These are phyloP conservation scores for Panicum hallii DNA, from an alignment of 202 grass and related monocot species.

Conservation along the genomic window DNA sequence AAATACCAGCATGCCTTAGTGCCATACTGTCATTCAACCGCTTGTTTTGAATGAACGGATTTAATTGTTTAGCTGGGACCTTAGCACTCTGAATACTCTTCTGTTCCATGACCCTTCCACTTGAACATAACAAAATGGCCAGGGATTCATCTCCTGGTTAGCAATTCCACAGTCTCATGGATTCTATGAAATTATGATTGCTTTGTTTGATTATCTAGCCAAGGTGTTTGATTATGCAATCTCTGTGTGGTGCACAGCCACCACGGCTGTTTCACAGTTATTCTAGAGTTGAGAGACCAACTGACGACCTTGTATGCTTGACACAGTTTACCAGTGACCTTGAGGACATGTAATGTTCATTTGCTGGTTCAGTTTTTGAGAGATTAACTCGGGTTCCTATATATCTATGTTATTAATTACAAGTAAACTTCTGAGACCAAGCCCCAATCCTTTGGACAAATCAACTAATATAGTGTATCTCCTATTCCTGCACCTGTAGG, in stretches of 20 bases:
- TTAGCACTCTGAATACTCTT: background rate
- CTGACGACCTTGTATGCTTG: background rate
- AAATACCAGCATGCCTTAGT: background rate
- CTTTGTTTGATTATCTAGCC: background rate
- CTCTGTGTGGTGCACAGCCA: background rate
- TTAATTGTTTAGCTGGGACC: background rate
- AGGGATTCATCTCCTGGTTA: background rate
- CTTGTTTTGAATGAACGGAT: background rate
- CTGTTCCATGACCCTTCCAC: background rate
- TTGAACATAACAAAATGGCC: background rate
- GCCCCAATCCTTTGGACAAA: background rate
- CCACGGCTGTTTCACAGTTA: background rate
- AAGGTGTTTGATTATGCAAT: background rate
- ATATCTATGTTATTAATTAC: background rate
- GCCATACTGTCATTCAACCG: background rate
- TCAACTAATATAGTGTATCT: background rate
- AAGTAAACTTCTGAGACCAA: background rate
- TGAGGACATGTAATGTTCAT: background rate
- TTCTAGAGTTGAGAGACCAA: background rate
- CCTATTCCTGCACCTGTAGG: background rate
- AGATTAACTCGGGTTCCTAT: background rate
- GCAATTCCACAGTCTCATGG: background rate
- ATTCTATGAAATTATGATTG: background rate
- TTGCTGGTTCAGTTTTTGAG: background rate
- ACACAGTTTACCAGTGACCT: background rate